These are phyloP conservation scores for Triticum aestivum DNA, from an alignment of 176 grass and related monocot genomes.

Conservation along the genomic window DNA sequence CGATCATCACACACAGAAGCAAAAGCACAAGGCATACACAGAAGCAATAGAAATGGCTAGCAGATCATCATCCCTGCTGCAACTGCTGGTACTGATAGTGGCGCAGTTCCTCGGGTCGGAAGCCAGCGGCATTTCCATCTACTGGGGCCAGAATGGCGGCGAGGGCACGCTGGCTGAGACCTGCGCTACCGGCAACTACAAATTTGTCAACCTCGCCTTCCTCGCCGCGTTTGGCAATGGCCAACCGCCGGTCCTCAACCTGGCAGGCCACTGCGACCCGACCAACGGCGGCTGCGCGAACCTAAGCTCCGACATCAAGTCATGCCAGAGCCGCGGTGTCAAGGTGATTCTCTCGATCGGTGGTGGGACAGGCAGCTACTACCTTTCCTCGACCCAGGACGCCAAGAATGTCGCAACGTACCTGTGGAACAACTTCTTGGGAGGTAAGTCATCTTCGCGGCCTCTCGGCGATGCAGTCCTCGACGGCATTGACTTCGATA, in stretches of 20 bases:
- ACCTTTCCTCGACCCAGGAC: constrained; percentile 21
- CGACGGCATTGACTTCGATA: background rate
- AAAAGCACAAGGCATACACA: background rate
- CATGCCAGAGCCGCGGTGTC: constrained; percentile 43
- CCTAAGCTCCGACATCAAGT: constrained; percentile 32
- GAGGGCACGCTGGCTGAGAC: constrained; percentile 43
- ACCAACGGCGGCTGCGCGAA: constrained; percentile 25
- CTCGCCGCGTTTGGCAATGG: constrained; percentile 59
- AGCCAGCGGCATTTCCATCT: background rate
- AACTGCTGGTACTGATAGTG: constrained; percentile 11
- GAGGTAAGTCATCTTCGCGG: background rate
- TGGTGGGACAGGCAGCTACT: constrained; percentile 23
- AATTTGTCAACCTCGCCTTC: constrained; percentile 16
- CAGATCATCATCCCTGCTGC: background rate
- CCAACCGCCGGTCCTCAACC: background rate
- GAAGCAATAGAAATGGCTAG: constrained; percentile 4
- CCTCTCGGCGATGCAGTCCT: background rate
- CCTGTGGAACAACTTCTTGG: background rate
- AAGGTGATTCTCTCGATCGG: constrained; percentile 66
- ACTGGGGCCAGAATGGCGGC: constrained; percentile 42
- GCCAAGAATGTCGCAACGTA: constrained; percentile 20
- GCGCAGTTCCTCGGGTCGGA: background rate
- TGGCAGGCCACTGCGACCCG: background rate
- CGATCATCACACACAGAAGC: background rate
- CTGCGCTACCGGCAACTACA: background rate